Conservation (phyloP, 75 land plant genomes). For the Larix kaempferi region DNA sequence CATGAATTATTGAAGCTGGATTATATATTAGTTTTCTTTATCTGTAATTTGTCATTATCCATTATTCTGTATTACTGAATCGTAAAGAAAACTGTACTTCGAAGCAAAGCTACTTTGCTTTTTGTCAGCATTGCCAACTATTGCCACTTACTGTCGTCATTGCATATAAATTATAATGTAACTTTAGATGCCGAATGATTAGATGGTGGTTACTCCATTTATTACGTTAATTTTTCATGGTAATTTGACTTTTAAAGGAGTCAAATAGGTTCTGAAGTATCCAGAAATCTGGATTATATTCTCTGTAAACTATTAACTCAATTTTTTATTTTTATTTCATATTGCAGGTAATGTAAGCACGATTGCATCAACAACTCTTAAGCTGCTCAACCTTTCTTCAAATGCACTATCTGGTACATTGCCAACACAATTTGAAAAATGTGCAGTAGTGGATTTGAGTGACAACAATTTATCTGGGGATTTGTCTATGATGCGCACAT, state of each 20-base stretch:
- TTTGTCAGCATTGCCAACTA: not conserved
- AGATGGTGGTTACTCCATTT: not conserved
- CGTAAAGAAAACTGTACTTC: not conserved
- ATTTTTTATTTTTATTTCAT: not conserved
- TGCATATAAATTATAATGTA: not conserved
- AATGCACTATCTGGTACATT: slow-evolving; percentile 67
- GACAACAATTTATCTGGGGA: slow-evolving; percentile 64
- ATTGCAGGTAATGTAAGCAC: slow-evolving; percentile 58
- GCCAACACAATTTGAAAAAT: slow-evolving; percentile 53
- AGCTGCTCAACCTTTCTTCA: slow-evolving; percentile 63
- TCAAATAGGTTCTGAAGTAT: not conserved
- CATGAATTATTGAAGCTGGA: not conserved
- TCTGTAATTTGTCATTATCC: too few species aligned
- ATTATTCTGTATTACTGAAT: not conserved
- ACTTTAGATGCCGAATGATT: not conserved
- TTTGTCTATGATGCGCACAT: slow-evolving; percentile 41
- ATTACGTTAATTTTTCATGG: not conserved
- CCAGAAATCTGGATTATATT: not conserved
- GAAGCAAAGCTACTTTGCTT: not conserved
- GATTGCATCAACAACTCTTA: slow-evolving; percentile 55
- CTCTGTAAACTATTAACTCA: not conserved
- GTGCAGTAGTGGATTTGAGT: slow-evolving; percentile 71
- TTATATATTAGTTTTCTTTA: not conserved
- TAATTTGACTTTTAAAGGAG: not conserved
- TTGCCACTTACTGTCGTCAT: not conserved